Conservation (phyloP, 2,329 filamentous ascomycete species). For the Fusarium sp. region DNA sequence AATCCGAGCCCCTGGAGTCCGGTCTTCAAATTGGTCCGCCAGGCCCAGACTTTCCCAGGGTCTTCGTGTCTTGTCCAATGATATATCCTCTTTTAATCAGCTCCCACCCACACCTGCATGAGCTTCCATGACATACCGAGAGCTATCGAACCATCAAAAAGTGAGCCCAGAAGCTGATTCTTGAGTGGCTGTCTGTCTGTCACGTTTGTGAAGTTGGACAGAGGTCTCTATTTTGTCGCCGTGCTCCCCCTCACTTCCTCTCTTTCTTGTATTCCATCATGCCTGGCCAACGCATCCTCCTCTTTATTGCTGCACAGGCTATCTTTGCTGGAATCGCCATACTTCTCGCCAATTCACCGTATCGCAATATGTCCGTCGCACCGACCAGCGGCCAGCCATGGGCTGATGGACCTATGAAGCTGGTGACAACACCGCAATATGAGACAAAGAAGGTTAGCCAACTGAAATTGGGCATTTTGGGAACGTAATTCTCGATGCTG, state of each 20-base stretch:
- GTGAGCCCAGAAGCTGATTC: constrained; percentile 37
- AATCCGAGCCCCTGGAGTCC: constrained; percentile 35
- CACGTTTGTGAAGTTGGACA: constrained; percentile 25
- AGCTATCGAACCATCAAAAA: constrained; percentile 43
- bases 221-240: constrained; percentile 16
- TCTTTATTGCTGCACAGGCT: constrained; percentile 49
- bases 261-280: constrained; percentile 31
- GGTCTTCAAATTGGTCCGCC: constrained; percentile 32
- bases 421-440: constrained; percentile 67
- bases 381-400: constrained; percentile 54
- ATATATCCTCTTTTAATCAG: constrained; percentile 37
- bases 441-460: constrained; percentile 63
- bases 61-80: constrained; percentile 21
- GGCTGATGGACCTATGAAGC: constrained; percentile 68
- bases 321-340: constrained; percentile 49
- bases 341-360: constrained; percentile 54
- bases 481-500: neutral
- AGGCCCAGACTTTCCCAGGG: constrained; percentile 14
- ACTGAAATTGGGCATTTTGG: neutral
- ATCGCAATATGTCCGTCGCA: constrained; percentile 51
- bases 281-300: constrained; percentile 38
- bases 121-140: constrained; percentile 41
- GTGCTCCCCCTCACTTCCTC: neutral
- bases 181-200: constrained; percentile 28
- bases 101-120: constrained; percentile 34